Percentiles rank a stretch among this genome's conserved stretches.
Conservation (phyloP, 2,329 filamentous ascomycete species). For the Colletotrichum eleusines region DNA sequence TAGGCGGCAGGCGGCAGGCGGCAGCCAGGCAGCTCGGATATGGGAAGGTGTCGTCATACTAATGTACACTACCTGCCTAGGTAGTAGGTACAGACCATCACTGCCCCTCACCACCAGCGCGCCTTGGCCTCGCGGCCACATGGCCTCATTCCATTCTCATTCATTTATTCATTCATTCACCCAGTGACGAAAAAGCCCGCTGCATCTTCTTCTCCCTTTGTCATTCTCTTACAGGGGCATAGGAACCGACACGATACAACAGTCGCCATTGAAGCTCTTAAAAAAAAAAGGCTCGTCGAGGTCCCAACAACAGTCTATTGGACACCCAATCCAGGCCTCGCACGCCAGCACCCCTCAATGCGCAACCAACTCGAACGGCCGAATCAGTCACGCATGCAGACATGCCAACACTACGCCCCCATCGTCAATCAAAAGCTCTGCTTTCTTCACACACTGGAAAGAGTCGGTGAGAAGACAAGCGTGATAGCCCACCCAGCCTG, state of each 20-base stretch:
- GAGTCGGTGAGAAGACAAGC: conserved; percentile 30
- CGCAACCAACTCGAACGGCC: neutral
- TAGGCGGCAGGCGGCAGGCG: too few species aligned
- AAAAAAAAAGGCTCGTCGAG: neutral
- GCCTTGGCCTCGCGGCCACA: conserved; percentile 5
- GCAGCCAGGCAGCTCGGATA: too few species aligned
- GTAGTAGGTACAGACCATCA: conserved; percentile 1
- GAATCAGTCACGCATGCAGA: neutral
- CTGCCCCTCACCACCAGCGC: neutral
- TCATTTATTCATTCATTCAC: neutral
- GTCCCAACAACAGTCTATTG: neutral
- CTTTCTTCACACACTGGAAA: neutral
- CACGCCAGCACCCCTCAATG: neutral
- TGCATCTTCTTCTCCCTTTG: neutral
- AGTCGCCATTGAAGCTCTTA: neutral
- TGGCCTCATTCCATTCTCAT: too few species aligned
- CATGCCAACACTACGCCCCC: too few species aligned
- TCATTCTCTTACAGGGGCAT: neutral
- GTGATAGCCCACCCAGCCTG: neutral
- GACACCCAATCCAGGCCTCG: too few species aligned
- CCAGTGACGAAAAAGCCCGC: neutral
- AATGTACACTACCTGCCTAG: too few species aligned
- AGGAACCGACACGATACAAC: neutral
- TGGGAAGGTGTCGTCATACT: too few species aligned
- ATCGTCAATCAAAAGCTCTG: too few species aligned